Base-by-base conservation (phyloP, 306 rosid genomes). In the Corylus heterophylla region DNA sequence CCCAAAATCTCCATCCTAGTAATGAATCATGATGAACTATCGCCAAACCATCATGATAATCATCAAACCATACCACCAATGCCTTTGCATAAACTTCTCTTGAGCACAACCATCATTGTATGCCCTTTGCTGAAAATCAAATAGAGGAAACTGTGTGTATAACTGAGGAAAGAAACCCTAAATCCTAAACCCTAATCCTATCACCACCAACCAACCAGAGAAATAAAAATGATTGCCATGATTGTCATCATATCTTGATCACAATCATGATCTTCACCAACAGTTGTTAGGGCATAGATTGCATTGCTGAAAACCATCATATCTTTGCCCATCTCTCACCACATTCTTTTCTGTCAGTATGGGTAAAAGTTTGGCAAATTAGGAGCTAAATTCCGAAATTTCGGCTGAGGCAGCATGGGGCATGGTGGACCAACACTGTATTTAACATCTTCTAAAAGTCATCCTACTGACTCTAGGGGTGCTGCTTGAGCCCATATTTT, bases 241-340 rank as follows among this genome's bases (percentile, higher is more conserved):
- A 17, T 49, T 76, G 62, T 11, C 61, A 37, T 67, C n/a, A 45
- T 10, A 67, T 39, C 74, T 35, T 48, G 8, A 20, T 77, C 74
- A 39, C 52, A 51, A 52, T 44, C 7, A 31, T 18, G 54, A 68
- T 25, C 18, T 50, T 44, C 58, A 58, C 78, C 55, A 45, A 7
- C 27, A 62, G 47, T 8, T 63, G 20, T 20, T 37, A 35, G 63
- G 31, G 12, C 22, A 20, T 61, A 76, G 71, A 18, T 66, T 37
- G 35, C 66, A 67, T 51, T 52, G 71, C 27, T 76, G 80, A 42
- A 37, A 76, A 18, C 73, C 73, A 76, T 62, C 49, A 49, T 17
- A n/a, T 62, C 16, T 29, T 62, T 0, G 71, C 71, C 49, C 61
- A 62, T 63, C 6, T 35, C 55, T 5, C 17, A 49, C 51, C 73